phyloP scores from a whole-genome alignment of 2,329 filamentous ascomycete genomes.

The Thielaviopsis populi region DNA sequence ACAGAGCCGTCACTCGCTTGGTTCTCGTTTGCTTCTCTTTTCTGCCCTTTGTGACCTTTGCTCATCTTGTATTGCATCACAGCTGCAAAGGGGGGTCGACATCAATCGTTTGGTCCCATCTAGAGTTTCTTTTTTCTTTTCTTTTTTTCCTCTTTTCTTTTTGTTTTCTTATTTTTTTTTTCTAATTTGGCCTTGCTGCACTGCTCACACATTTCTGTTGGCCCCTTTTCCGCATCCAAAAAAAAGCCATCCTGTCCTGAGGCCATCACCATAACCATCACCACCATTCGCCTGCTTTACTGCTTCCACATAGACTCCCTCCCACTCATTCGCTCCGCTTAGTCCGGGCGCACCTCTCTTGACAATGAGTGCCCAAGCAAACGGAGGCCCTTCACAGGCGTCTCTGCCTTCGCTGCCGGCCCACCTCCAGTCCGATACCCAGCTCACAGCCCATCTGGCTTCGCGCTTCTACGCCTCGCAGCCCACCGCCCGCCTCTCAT shows the following conservation, averaged over 20 bases:
- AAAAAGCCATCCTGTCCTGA: neutral
- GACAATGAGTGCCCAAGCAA: slow-evolving; percentile 43
- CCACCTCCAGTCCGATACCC: slow-evolving; percentile 64
- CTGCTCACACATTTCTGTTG: neutral
- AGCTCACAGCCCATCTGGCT: slow-evolving; percentile 67
- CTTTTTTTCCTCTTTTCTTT: neutral
- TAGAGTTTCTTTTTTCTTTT: neutral
- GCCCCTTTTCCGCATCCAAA: neutral
- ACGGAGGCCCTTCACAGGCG: slow-evolving; percentile 36
- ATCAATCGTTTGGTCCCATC: neutral
- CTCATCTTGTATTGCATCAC: neutral
- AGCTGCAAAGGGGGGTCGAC: neutral
- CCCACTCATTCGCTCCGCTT: neutral
- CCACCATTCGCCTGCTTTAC: neutral
- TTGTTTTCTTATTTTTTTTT: neutral
- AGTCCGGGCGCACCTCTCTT: slow-evolving; percentile 16
- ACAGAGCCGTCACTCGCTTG: slow-evolving; percentile 7
- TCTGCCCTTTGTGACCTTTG: neutral
- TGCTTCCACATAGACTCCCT: neutral
- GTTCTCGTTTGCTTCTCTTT: neutral
- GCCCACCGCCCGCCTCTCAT: slow-evolving; percentile 77
- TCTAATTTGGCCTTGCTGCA: neutral
- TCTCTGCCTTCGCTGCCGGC: slow-evolving; percentile 79
- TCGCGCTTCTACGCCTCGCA: slow-evolving; percentile 84
- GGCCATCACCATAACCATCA: neutral